These are phyloP conservation scores for Darksidea phi DNA, from an alignment of 495 filamentous ascomycete species.

Conservation along the genomic window DNA sequence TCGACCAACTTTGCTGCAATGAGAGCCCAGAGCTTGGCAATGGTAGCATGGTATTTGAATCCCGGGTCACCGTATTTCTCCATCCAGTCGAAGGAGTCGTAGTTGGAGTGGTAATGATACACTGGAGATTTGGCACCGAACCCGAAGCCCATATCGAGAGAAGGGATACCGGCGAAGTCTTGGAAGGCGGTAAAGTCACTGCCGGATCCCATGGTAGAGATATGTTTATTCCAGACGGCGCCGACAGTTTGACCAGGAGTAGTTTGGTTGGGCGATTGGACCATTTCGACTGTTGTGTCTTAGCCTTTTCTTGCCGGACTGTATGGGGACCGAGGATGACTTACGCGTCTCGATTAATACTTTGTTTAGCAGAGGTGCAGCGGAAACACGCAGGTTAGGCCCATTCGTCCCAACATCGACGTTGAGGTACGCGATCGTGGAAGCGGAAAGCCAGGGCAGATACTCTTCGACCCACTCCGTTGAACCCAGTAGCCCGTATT, in stretches of 20 bases:
- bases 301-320: not conserved
- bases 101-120: constrained; percentile 79
- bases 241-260: constrained; percentile 63
- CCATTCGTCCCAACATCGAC: constrained; percentile 64
- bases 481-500: constrained; percentile 68
- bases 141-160: constrained; percentile 60
- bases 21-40: constrained; percentile 57
- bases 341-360: constrained; percentile 67
- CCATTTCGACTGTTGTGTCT: constrained; percentile 41
- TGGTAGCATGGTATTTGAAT: constrained; percentile 61
- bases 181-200: constrained; percentile 76
- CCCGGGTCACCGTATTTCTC: constrained; percentile 62
- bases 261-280: constrained; percentile 76
- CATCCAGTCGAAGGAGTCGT: constrained; percentile 77
- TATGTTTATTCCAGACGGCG: constrained; percentile 59
- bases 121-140: constrained; percentile 50
- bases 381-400: constrained; percentile 55
- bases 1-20: constrained; percentile 46
- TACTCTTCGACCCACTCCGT: constrained; percentile 82
- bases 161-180: constrained; percentile 68
- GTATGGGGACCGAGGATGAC: not conserved
- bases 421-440: constrained; percentile 65
- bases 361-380: constrained; percentile 76
- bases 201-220: constrained; percentile 67
- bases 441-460: constrained; percentile 67